Conservation (phyloP, 148 eudicot species). For the Suaeda aralocaspica region DNA sequence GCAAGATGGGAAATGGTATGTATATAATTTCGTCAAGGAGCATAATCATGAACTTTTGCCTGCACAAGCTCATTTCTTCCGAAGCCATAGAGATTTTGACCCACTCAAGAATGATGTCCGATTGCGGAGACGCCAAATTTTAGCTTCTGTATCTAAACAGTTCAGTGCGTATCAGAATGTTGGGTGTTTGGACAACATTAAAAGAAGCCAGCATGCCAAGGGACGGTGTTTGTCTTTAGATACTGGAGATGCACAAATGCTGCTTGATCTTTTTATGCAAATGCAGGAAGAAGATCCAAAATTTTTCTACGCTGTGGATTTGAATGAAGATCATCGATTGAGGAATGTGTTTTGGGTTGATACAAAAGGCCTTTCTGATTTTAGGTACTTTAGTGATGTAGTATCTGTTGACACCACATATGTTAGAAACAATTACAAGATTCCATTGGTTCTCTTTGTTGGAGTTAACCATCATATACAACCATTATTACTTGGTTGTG, state of each 20-base stretch:
- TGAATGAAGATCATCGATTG: constrained; percentile 59
- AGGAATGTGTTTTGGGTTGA: constrained; percentile 73
- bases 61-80: constrained; percentile 58
- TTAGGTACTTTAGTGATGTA: constrained; percentile 52
- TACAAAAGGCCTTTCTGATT: constrained; percentile 57
- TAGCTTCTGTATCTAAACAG: constrained; percentile 46
- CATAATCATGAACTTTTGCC: constrained; percentile 72
- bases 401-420: constrained; percentile 55
- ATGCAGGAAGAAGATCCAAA: constrained; percentile 64
- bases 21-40: constrained; percentile 56
- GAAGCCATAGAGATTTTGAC: constrained; percentile 55
- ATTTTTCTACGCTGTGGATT: constrained; percentile 58
- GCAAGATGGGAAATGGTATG: constrained; percentile 58
- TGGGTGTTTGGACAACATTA: constrained; percentile 36
- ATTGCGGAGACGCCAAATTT: constrained; percentile 43
- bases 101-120: constrained; percentile 49
- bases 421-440: constrained; percentile 46
- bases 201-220: constrained; percentile 45
- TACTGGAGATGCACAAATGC: constrained; percentile 50
- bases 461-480: constrained; percentile 67
- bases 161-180: constrained; percentile 49
- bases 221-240: constrained; percentile 53
- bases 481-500: constrained; percentile 61
- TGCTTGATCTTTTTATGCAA: constrained; percentile 56
- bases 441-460: constrained; percentile 52